Evolutionary conservation across 2,329 filamentous ascomycete genomes (phyloP).

Genomic region (Ophidiomyces ophidiicola): DNA sequence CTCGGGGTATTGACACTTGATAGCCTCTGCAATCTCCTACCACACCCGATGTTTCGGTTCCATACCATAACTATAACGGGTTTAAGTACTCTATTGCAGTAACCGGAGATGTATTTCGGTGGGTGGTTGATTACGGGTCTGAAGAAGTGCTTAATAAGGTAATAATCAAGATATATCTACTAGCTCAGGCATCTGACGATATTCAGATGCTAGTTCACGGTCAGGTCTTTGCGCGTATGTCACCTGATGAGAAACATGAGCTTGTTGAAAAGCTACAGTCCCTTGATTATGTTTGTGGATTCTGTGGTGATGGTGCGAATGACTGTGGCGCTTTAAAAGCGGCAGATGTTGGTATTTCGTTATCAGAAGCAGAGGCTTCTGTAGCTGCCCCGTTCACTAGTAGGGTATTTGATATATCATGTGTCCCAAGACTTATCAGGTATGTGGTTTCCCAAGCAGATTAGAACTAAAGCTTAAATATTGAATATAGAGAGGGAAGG

Average conservation of each 20-base stretch:
- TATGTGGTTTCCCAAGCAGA: conserved; percentile 27
- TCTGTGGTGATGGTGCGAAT: conserved; percentile 95
- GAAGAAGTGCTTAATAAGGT: conserved; percentile 63
- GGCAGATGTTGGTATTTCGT: conserved; percentile 90
- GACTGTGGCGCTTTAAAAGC: conserved; percentile 95
- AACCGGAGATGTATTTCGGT: conserved; percentile 87
- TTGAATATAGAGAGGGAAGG: conserved; percentile 59
- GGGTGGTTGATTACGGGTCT: conserved; percentile 83
- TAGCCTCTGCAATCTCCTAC: conserved; percentile 59
- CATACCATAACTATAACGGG: conserved; percentile 69
- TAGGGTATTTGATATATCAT: conserved; percentile 88
- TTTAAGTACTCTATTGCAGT: conserved; percentile 81
- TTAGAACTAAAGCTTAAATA: neutral
- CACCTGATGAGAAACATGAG: conserved; percentile 96
- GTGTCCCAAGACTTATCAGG: conserved; percentile 83
- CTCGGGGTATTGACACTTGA: neutral
- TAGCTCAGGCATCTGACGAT: conserved; percentile 12
- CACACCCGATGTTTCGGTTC: conserved; percentile 67
- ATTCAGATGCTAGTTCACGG: conserved; percentile 73
- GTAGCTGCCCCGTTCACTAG: conserved; percentile 98
- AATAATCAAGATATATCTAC: conserved; percentile 3
- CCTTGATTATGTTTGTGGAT: conserved; percentile 88
- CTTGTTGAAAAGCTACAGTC: conserved; percentile 93
- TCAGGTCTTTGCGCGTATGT: conserved; percentile 96
- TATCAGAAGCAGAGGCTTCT: conserved; percentile 93